A percentile compares a stretch with the other conserved stretches of the same genome.
These are phyloP conservation scores for Fusarium sarcochroum DNA, from an alignment of 2,329 filamentous ascomycete genomes.

Conservation along the genomic window DNA sequence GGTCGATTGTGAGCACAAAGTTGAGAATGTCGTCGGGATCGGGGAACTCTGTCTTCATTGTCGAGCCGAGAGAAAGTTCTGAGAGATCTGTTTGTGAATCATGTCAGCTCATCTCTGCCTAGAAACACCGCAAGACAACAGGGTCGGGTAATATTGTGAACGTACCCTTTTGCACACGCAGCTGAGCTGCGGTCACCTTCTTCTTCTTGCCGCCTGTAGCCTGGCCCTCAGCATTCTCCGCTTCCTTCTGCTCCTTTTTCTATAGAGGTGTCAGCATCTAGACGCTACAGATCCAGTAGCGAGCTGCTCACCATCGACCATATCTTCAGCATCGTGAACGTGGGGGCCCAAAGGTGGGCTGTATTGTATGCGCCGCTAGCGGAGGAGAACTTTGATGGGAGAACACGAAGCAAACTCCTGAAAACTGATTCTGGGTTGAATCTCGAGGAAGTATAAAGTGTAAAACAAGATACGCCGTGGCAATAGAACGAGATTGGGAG, in stretches of 20 bases:
- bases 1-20: conserved; percentile 85
- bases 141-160: conserved; percentile 2
- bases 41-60: conserved; percentile 86
- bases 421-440: not conserved
- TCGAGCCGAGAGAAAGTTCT: conserved; percentile 82
- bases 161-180: conserved; percentile 94
- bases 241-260: conserved; percentile 98
- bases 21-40: conserved; percentile 89
- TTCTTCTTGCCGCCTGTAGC: conserved; percentile 89
- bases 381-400: not conserved
- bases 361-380: conserved; percentile 26
- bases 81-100: conserved; percentile 73
- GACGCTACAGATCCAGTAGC: not conserved
- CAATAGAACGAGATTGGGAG: conserved; percentile 13
- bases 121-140: not conserved
- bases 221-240: conserved; percentile 82
- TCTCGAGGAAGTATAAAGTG: not conserved
- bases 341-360: conserved; percentile 45
- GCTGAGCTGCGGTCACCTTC: conserved; percentile 96
- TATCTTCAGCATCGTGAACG: conserved; percentile 91
- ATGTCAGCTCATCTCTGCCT: conserved; percentile 22
- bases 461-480: not conserved
- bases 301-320: conserved; percentile 87
- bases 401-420: not conserved
- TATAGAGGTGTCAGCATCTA: conserved; percentile 57